Evolutionary conservation across 345 rosid species (phyloP), one percentile per base, ranked within the genome.

Genomic region (Eucalyptus guilfoylei): DNA sequence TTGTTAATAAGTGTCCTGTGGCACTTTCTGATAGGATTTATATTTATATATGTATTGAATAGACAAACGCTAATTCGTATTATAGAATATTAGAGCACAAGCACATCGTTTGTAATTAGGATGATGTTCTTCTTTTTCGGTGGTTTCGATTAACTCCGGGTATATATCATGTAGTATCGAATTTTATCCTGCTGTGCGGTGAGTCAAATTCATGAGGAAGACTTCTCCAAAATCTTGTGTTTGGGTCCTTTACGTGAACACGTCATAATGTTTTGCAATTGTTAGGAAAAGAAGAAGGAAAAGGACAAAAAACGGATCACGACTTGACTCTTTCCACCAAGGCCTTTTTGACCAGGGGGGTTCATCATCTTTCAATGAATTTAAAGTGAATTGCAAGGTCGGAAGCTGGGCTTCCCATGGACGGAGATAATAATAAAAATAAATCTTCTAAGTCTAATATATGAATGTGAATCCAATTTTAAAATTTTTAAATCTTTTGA

Each of bases 401-500:
- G 0, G 12, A 64, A 32, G 80, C 42, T 67, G 42, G 42, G 34
- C n/a, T 30, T 64, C 72, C 72, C 34, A 30, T 7, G 3, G 5
- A 14, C 37, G 2, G n/a, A 28, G 15, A 60, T 60, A 60, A 30
- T 14, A 7, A 64, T 30, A 14, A 30, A 62, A 62, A 28, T 24
- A 58, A 62, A 13, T 28, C 14, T 52, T 52, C 8, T 6, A 28
- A 62, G 3, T 28, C 14, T 28, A 62, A 12, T 12, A 28, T 28
- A 5, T 13, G 14, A 62, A 62, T 30, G 30, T 58, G 14, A 30
- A 64, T 14, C 14, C 4, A n/a, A 14, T 13, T 13, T 0, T 30
- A 13, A 62, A 13, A 0, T 2, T 62, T 62, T 14, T 2, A 2
- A 64, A 64, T 4, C 4, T 4, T 30, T 64, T 64, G 9, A 14